A percentile compares a stretch with the other conserved stretches of the same genome.
These are phyloP conservation scores for Ganoderma meredithae DNA, from an alignment of 1,284 basidiomycete genomes.

Conservation along the genomic window DNA sequence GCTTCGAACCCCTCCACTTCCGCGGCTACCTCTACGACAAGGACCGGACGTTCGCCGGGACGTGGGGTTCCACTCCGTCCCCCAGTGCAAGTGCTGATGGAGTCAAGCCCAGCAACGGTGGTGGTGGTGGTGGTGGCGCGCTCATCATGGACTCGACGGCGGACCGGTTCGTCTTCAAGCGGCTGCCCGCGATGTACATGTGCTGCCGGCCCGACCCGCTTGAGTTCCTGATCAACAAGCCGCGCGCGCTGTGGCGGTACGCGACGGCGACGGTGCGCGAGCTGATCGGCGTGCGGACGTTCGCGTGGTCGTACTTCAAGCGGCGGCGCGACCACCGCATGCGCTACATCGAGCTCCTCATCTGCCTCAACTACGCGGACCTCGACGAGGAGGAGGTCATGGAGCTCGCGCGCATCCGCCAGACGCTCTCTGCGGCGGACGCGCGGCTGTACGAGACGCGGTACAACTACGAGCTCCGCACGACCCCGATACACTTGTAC, in stretches of 20 bases:
- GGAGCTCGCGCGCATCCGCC: slow-evolving; percentile 12
- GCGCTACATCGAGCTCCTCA: slow-evolving; percentile 18
- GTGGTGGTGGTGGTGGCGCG: no score
- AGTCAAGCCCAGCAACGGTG: no score
- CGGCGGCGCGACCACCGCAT: slow-evolving; percentile 19
- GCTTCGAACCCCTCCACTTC: not conserved
- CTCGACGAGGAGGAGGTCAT: slow-evolving; percentile 11
- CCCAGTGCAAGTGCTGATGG: no score
- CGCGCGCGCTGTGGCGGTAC: slow-evolving; percentile 22
- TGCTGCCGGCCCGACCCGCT: slow-evolving; percentile 21
- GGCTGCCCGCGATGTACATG: slow-evolving; percentile 16
- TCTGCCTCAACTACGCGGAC: slow-evolving; percentile 16
- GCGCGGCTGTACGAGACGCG: slow-evolving; percentile 22
- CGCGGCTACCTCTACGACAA: slow-evolving; percentile 19
- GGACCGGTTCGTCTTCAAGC: slow-evolving; percentile 22
- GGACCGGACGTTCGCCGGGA: slow-evolving; percentile 21
- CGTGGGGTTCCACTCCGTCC: no score
- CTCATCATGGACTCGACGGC: slow-evolving; percentile 7
- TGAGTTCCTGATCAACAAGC: slow-evolving; percentile 19
- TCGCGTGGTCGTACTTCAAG: slow-evolving; percentile 27
- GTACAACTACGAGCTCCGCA: slow-evolving; percentile 23
- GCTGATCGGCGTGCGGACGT: slow-evolving; percentile 12
- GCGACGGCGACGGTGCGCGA: slow-evolving; percentile 8
- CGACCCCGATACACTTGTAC: slow-evolving; percentile 23
- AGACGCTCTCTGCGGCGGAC: slow-evolving; percentile 21